These are phyloP conservation scores for Rutstroemia sp. DNA, from an alignment of 2,329 filamentous ascomycete species.

Conservation along the genomic window DNA sequence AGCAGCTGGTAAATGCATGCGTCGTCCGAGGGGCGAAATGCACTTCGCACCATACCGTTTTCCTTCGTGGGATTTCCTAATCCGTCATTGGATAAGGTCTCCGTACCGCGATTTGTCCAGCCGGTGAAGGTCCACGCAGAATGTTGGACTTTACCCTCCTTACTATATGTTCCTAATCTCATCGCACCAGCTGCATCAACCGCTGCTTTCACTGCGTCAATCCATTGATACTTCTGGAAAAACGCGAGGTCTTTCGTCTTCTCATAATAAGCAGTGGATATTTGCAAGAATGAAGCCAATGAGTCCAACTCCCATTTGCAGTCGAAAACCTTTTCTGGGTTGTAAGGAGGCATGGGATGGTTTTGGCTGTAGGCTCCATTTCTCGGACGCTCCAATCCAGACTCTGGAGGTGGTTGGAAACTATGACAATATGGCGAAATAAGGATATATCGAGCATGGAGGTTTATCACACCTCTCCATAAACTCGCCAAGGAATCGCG, in stretches of 20 bases:
- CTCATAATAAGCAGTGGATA: constrained; percentile 72
- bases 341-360: constrained; percentile 61
- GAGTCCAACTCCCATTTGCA: constrained; percentile 96
- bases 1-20: constrained; percentile 74
- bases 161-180: constrained; percentile 64
- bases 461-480: constrained; percentile 63
- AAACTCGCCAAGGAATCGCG: constrained; percentile 56
- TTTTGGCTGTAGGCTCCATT: constrained; percentile 56
- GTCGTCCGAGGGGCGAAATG: constrained; percentile 87
- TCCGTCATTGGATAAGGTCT: constrained; percentile 72
- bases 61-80: constrained; percentile 69
- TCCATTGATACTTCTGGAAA: constrained; percentile 68
- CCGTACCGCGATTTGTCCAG: constrained; percentile 64
- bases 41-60: constrained; percentile 76
- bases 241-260: constrained; percentile 64
- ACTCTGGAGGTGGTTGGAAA: constrained; percentile 78
- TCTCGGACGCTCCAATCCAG: constrained; percentile 49
- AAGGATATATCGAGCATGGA: constrained; percentile 60
- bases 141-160: constrained; percentile 46
- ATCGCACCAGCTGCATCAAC: constrained; percentile 64
- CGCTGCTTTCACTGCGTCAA: constrained; percentile 61
- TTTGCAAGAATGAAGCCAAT: constrained; percentile 74
- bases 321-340: constrained; percentile 69
- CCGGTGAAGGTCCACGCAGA: constrained; percentile 71
- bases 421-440: constrained; percentile 81